These are phyloP conservation scores for Decorospora gaudefroyi DNA, from an alignment of 2,329 filamentous ascomycete species.

Conservation along the genomic window DNA sequence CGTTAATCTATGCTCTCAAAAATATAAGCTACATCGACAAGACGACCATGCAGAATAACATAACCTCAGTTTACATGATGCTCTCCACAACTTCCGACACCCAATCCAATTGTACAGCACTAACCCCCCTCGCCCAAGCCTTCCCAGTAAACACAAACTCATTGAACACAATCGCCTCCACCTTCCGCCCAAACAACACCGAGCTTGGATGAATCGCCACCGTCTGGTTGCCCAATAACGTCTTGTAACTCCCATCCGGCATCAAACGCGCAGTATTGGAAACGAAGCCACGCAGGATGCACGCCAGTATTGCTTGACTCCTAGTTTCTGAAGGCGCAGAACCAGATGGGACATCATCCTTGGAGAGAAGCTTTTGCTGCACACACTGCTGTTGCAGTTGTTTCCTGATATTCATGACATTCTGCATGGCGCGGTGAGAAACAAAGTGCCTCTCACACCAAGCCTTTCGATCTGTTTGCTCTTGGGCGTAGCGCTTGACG, in stretches of 20 bases:
- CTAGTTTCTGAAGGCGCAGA: conserved; percentile 48
- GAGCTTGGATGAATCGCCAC: conserved; percentile 67
- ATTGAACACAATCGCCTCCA: conserved; percentile 67
- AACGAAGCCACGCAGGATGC: conserved; percentile 63
- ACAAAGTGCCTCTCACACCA: conserved; percentile 65
- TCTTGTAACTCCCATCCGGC: conserved; percentile 65
- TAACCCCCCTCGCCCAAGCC: conserved; percentile 65
- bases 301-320: conserved; percentile 59
- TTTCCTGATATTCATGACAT: conserved; percentile 67
- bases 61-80: conserved; percentile 26
- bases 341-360: conserved; percentile 19
- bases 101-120: conserved; percentile 66
- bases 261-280: conserved; percentile 64
- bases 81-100: conserved; percentile 56
- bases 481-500: conserved; percentile 63
- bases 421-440: conserved; percentile 67
- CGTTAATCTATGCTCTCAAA: not conserved
- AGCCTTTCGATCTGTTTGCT: conserved; percentile 61
- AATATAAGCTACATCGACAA: too few species aligned
- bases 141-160: conserved; percentile 69
- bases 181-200: conserved; percentile 60
- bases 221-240: conserved; percentile 63
- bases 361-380: conserved; percentile 50
- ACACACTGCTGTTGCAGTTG: conserved; percentile 63
- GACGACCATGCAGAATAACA: too few species aligned